phyloP scores from a whole-genome alignment of 208 protist genomes.

The Leishmania aethiopica region DNA sequence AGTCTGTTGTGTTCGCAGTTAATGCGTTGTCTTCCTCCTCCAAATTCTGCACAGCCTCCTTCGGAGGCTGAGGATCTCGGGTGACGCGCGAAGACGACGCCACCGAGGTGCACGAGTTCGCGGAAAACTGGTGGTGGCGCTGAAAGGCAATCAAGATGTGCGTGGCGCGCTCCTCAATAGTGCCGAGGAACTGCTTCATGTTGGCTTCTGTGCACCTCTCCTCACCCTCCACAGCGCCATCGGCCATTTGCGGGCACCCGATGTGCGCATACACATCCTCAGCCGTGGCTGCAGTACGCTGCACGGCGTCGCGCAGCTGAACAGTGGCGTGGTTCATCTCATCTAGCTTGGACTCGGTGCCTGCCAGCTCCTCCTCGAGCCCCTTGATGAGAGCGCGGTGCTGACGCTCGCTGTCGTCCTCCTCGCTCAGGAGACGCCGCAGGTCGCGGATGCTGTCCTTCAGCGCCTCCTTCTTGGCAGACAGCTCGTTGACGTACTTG shows the following conservation, averaged over 20 bases:
- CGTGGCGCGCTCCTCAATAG: slow-evolving; percentile 90
- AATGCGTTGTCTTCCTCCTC: slow-evolving; percentile 36
- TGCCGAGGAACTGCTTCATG: slow-evolving; percentile 85
- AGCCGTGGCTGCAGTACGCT: slow-evolving; percentile 65
- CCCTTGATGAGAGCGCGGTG: slow-evolving; percentile 84
- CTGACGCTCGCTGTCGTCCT: slow-evolving; percentile 72
- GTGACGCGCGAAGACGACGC: slow-evolving; percentile 8
- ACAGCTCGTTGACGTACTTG: slow-evolving; percentile 97
- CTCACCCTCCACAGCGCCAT: slow-evolving; percentile 25
- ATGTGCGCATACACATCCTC: slow-evolving; percentile 78
- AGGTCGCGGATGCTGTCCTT: slow-evolving; percentile 89
- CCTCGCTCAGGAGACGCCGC: slow-evolving; percentile 78
- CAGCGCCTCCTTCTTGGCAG: slow-evolving; percentile 86
- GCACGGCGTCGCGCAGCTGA: slow-evolving; percentile 64
- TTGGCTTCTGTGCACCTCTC: slow-evolving; percentile 84
- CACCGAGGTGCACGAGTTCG: slow-evolving; percentile 7
- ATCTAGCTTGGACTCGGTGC: slow-evolving; percentile 85
- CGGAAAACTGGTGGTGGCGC: slow-evolving; percentile 33
- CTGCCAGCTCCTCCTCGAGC: slow-evolving; percentile 88
- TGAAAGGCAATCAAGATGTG: slow-evolving; percentile 80
- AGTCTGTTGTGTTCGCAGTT: slow-evolving; percentile 31
- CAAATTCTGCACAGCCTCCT: slow-evolving; percentile 4
- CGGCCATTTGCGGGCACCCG: slow-evolving; percentile 53
- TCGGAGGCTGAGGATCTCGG: slow-evolving; percentile 11
- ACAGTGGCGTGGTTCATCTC: slow-evolving; percentile 49